Base-by-base conservation (phyloP, 768 basidiomycete genomes). In the Udeniomyces megalosporus region DNA sequence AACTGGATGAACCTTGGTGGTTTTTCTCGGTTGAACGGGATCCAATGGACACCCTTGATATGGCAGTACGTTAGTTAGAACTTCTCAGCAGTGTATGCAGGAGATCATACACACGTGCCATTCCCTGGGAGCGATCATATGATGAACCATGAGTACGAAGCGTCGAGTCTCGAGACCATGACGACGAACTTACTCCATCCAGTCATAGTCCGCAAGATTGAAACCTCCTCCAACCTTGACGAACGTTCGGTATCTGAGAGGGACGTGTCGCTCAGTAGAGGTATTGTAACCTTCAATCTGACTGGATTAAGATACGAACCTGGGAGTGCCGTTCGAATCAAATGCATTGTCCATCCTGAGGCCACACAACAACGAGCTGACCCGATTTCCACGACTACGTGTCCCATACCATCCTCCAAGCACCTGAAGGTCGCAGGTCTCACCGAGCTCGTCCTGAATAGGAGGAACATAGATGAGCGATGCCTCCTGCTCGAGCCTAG, bases 221-320 rank as follows among this genome's bases (percentile, higher is more conserved):
- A 97, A 75, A 0, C 95, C 95, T 0, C 88, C 81, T 6, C 95
- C 95, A 46, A 97, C 84, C 34, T 90, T 85, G 48, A 86, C 84
- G 70, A 99, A 93, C 1, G 82, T 80, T 66, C 82, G 81, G 70
- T 89, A 96, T 69, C 90, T 93, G 66, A 7, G 48, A 4, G 35
- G 61, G 12, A 44, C 24, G 31, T 12, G 11, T 12, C 22, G 17
- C 14, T 26, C 8, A 57, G 58, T 45, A 45, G 11, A 14, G 56
- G 35, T 4, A 24, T 44, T 44, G 20, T 24, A 22, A 48, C 7
- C 50, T 0, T 45, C 55, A 44, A 29, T n/a, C n/a, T n/a, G n/a
- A n/a, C n/a, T n/a, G n/a, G n/a, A 34, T 50, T 6, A 46, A 20
- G 44, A 8, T 14, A 64, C 77, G 65, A 67, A 88, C 86, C 80